Percentiles rank a stretch among this genome's conserved stretches.
These are phyloP conservation scores for Phytopythium helicoides DNA, from an alignment of 352 stramenopile genomes.

Conservation along the genomic window DNA sequence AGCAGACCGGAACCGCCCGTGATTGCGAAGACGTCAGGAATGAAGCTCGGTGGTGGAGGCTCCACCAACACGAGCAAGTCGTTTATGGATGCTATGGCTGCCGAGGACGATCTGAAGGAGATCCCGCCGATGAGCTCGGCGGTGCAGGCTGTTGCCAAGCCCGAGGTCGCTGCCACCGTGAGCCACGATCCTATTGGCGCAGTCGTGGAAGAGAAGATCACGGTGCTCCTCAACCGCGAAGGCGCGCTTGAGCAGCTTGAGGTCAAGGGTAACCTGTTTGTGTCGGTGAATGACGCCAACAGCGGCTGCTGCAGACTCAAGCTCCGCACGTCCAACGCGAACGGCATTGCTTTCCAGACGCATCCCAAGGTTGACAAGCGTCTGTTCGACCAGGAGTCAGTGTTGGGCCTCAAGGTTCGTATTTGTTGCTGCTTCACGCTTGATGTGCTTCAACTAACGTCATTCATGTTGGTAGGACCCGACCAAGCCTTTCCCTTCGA, in stretches of 20 bases:
- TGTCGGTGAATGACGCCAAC: slow-evolving; percentile 77
- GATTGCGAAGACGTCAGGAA: slow-evolving; percentile 57
- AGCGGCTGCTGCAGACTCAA: slow-evolving; percentile 72
- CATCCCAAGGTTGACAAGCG: slow-evolving; percentile 89
- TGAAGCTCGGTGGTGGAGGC: slow-evolving; percentile 60
- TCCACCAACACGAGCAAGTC: slow-evolving; percentile 62
- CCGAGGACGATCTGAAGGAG: slow-evolving; percentile 84
- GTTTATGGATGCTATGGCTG: slow-evolving; percentile 85
- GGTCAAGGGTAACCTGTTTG: slow-evolving; percentile 84
- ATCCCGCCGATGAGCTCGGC: slow-evolving; percentile 78
- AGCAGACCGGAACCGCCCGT: slow-evolving; percentile 38
- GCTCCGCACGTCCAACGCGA: slow-evolving; percentile 56
- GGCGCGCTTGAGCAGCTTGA: slow-evolving; percentile 82
- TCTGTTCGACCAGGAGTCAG: slow-evolving; percentile 78
- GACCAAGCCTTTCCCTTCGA: slow-evolving; percentile 80
- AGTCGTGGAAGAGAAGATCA: slow-evolving; percentile 88
- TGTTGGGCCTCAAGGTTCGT: slow-evolving; percentile 66
- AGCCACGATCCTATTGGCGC: slow-evolving; percentile 80
- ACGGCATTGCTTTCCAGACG: slow-evolving; percentile 83
- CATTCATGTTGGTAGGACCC: slow-evolving; percentile 33
- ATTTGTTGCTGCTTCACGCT: background rate
- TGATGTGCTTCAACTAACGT: background rate
- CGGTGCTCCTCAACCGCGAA: slow-evolving; percentile 77
- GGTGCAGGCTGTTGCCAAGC: slow-evolving; percentile 58
- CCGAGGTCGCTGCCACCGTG: slow-evolving; percentile 57